Evolutionary conservation across 176 grass and related monocot genomes (phyloP), one percentile per base, ranked within the genome.

Genomic region (Hordeum marinum): DNA sequence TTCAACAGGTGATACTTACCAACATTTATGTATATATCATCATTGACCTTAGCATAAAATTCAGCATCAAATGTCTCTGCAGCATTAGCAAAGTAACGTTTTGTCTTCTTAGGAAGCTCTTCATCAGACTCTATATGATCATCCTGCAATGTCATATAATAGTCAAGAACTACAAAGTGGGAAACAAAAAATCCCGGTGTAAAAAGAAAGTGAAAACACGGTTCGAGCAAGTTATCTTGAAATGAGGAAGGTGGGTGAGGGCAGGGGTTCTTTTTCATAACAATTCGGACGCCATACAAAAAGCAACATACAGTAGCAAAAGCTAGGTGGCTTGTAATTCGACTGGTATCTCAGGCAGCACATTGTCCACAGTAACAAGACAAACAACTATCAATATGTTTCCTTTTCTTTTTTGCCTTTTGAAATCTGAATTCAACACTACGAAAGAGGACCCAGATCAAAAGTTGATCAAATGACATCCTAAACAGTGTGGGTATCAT

Each of bases 21-120:
- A 75, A 96, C 92, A 63, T 99, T 96, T 73, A 99, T 89, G 88
- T 99, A 99, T 89, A 99, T 90, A 72, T 96, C 93, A 84, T 96
- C 96, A 84, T 99, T 96, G 83, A 95, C 82, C 66, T 95, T 95
- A 72, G 93, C 90, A 87, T 99, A 96, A 79, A 99, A 99, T 82
- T 92, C 91, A 73, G 96, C 93, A 96, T 99, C 91, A 70, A 95
- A 94, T 72, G 69, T 64, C 34, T 96, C 93, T 82, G 93, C 87
- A 62, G 93, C 89, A 84, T 92, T 89, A 63, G 87, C 86, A 68
- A 99, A 94, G 88, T 96, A 99, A 83, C 80, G 62, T 72, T 92
- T 92, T 71, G 93, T 96, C 85, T 96, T 99, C 72, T 87, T 92
- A 72, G 93, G 86, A 64, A 24, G 86, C 75, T 99, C 96, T 90